Conservation (phyloP, 106 monocot species). For the Vanilla planifolia region DNA sequence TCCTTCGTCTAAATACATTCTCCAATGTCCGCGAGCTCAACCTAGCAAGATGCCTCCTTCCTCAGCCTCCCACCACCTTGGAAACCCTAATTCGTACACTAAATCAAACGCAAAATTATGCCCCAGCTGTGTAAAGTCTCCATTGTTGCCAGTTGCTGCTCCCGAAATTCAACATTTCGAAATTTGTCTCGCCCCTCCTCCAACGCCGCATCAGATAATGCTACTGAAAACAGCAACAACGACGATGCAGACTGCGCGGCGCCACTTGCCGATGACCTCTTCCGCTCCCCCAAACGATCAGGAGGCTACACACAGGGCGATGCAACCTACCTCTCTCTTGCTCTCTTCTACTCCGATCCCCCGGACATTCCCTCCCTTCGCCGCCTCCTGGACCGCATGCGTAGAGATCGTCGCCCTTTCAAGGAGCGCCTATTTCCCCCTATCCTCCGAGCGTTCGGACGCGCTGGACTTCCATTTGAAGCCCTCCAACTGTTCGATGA, state of each 20-base stretch:
- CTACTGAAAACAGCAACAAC: background rate
- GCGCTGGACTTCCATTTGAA: conserved; percentile 20
- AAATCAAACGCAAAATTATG: background rate
- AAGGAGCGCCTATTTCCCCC: conserved; percentile 46
- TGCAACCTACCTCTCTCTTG: conserved; percentile 56
- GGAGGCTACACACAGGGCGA: conserved; percentile 47
- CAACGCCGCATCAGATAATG: conserved; percentile 1
- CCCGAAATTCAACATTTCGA: background rate
- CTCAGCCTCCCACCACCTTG: background rate
- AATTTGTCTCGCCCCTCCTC: conserved; percentile 7
- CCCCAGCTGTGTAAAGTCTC: background rate
- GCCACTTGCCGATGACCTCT: conserved; percentile 25
- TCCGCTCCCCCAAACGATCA: conserved; percentile 17
- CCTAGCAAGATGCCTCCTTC: conserved; percentile 1
- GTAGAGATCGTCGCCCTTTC: conserved; percentile 20
- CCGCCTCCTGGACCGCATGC: conserved; percentile 37
- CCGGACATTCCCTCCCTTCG: conserved; percentile 33
- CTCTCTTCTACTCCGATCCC: conserved; percentile 20
- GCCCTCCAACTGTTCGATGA: conserved; percentile 66
- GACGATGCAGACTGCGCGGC: background rate
- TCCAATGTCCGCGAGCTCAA: background rate
- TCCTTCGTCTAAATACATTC: background rate
- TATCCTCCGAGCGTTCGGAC: conserved; percentile 36
- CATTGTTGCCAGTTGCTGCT: background rate
- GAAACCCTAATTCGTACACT: background rate